Percentiles rank a stretch among this genome's conserved stretches.
Evolutionary conservation across 495 filamentous ascomycete genomes (phyloP).

Genomic region (Tuber aestivum): DNA sequence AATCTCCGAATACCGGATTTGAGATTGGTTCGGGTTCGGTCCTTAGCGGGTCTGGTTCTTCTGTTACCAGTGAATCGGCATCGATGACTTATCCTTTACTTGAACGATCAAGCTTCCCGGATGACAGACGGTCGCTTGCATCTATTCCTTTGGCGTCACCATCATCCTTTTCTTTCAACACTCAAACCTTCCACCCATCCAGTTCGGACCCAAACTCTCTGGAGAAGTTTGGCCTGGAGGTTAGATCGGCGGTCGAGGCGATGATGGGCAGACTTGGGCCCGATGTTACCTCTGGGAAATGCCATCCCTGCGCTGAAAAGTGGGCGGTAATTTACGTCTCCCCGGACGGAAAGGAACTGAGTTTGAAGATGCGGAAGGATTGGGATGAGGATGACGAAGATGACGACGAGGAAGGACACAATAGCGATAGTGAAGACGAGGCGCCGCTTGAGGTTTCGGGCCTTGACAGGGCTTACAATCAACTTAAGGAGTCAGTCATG

Average conservation of each 20-base stretch:
- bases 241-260: constrained; percentile 57
- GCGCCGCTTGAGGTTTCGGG: constrained; percentile 59
- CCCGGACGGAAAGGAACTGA: constrained; percentile 60
- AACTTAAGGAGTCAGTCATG: constrained; percentile 71
- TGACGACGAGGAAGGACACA: constrained; percentile 60
- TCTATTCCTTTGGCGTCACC: constrained; percentile 38
- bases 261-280: constrained; percentile 58
- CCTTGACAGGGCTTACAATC: constrained; percentile 73
- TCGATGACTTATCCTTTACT: constrained; percentile 60
- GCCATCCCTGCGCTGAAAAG: constrained; percentile 65
- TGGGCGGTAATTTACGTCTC: constrained; percentile 75
- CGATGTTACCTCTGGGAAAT: constrained; percentile 56
- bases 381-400: constrained; percentile 62
- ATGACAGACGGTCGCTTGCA: constrained; percentile 41
- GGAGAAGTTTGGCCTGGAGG: constrained; percentile 46
- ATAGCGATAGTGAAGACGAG: constrained; percentile 65
- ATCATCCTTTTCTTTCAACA: constrained; percentile 39
- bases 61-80: constrained; percentile 61
- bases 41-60: constrained; percentile 60
- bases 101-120: constrained; percentile 45
- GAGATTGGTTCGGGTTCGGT: constrained; percentile 51
- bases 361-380: constrained; percentile 67
- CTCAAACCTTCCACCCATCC: constrained; percentile 20
- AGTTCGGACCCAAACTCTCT: constrained; percentile 28
- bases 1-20: constrained; percentile 39